These are phyloP conservation scores for Microdochium bolleyi DNA, from an alignment of 2,329 filamentous ascomycete species.

Conservation along the genomic window DNA sequence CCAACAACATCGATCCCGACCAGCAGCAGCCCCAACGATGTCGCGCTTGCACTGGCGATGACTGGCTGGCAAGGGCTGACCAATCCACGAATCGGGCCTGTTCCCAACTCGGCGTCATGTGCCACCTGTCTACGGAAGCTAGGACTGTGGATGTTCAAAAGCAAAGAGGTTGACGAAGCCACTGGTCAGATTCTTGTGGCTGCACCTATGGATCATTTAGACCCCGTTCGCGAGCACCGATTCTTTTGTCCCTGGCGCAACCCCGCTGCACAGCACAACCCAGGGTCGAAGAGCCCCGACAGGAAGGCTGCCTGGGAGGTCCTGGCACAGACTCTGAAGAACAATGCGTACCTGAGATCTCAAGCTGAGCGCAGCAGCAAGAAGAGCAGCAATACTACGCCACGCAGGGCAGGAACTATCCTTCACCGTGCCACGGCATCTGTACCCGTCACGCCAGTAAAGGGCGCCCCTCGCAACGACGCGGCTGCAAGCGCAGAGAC, in stretches of 20 bases:
- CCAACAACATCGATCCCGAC: constrained; percentile 20
- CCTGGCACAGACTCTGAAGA: constrained; percentile 45
- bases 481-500: neutral
- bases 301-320: constrained; percentile 46
- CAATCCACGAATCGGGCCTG: constrained; percentile 45
- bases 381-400: constrained; percentile 20
- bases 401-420: constrained; percentile 12
- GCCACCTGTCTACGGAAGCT: constrained; percentile 80
- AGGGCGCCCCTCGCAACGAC: constrained; percentile 7
- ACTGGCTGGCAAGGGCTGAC: constrained; percentile 68
- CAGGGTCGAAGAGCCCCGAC: constrained; percentile 25
- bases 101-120: constrained; percentile 71
- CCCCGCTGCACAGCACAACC: constrained; percentile 48
- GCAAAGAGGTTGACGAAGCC: constrained; percentile 54
- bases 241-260: constrained; percentile 82
- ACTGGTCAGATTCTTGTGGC: constrained; percentile 44
- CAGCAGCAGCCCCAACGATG: constrained; percentile 37
- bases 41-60: constrained; percentile 61
- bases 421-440: constrained; percentile 11
- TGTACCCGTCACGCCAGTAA: constrained; percentile 10
- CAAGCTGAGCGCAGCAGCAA: constrained; percentile 18
- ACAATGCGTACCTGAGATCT: constrained; percentile 45
- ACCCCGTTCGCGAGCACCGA: constrained; percentile 65
- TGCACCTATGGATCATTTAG: constrained; percentile 58
- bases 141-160: constrained; percentile 89